Evolutionary conservation across 352 stramenopile genomes (phyloP).

Genomic region (Albugo candida): DNA sequence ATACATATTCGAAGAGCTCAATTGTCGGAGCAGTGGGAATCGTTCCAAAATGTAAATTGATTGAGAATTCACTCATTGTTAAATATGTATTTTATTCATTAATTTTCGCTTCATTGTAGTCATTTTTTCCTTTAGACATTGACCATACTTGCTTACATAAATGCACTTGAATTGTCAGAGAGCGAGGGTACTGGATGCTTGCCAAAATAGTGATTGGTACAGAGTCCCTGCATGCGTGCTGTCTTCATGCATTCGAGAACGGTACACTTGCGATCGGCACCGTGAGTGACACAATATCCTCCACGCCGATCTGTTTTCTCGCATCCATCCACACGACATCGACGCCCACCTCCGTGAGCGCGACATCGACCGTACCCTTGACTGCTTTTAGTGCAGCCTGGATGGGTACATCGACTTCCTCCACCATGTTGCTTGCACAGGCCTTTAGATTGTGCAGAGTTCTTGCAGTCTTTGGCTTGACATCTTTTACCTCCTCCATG

Average conservation of each 20-base stretch:
- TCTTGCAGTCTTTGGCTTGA: constrained; percentile 48
- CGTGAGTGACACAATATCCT: constrained; percentile 63
- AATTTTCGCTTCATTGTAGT: constrained; percentile 4
- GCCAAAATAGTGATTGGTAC: constrained; percentile 73
- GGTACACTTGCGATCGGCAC: constrained; percentile 64
- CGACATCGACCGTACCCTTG: constrained; percentile 67
- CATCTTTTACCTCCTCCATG: constrained; percentile 71
- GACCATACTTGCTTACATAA: not conserved
- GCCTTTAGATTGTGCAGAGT: constrained; percentile 63
- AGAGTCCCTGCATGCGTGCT: constrained; percentile 62
- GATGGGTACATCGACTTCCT: constrained; percentile 53
- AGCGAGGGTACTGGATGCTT: not conserved
- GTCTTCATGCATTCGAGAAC: constrained; percentile 67
- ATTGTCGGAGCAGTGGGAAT: constrained; percentile 15
- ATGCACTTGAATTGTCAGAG: too few relatives aligned
- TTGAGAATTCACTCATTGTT: constrained; percentile 4
- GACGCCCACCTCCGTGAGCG: constrained; percentile 58
- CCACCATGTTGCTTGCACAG: constrained; percentile 68
- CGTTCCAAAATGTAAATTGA: constrained; percentile 2
- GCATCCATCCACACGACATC: constrained; percentile 69
- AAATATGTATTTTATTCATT: constrained; percentile 5
- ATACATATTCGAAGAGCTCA: constrained; percentile 16
- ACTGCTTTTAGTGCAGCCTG: constrained; percentile 72
- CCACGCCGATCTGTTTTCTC: constrained; percentile 66
- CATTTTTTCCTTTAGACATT: not conserved